phyloP scores from a whole-genome alignment of 2,329 filamentous ascomycete genomes.

The Fusarium pseudoanthophilum region DNA sequence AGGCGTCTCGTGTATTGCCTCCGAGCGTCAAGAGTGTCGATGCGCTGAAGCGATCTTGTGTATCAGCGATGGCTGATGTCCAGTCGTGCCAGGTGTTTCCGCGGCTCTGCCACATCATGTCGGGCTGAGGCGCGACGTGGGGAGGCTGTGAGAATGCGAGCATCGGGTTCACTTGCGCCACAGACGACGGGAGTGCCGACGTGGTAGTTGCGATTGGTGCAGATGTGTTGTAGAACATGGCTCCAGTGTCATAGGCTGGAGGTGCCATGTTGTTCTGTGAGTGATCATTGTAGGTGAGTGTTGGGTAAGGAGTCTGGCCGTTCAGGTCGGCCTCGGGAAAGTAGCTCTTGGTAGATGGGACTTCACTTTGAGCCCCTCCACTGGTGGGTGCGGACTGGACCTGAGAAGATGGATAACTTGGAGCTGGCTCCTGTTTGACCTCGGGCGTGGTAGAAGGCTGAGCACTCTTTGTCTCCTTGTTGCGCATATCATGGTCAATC shows the following conservation, averaged over 20 bases:
- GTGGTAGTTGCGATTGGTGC: conserved; percentile 38
- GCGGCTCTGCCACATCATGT: conserved; percentile 50
- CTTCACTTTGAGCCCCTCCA: conserved; percentile 31
- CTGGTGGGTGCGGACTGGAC: conserved; percentile 15
- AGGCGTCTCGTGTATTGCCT: conserved; percentile 40
- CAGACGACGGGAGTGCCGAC: conserved; percentile 35
- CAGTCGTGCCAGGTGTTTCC: conserved; percentile 66
- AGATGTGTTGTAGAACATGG: conserved; percentile 46
- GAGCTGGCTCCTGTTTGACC: conserved; percentile 54
- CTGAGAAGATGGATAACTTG: conserved; percentile 30
- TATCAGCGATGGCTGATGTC: conserved; percentile 62
- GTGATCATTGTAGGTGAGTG: conserved; percentile 47
- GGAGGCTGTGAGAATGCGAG: conserved; percentile 54
- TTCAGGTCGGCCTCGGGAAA: conserved; percentile 45
- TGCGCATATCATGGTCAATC: conserved; percentile 63
- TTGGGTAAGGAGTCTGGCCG: conserved; percentile 45
- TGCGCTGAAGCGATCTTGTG: conserved; percentile 61
- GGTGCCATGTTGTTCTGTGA: conserved; percentile 35
- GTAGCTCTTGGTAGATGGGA: conserved; percentile 44
- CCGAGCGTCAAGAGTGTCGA: conserved; percentile 61
- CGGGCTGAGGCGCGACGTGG: conserved; percentile 45
- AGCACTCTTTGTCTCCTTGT: conserved; percentile 43
- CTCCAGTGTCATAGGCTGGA: conserved; percentile 43
- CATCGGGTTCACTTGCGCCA: conserved; percentile 51
- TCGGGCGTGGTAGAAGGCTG: conserved; percentile 33